A percentile compares a stretch with the other conserved stretches of the same genome.
phyloP scores from a whole-genome alignment of 2,329 filamentous ascomycete species.

The Fusarium chlamydosporum region DNA sequence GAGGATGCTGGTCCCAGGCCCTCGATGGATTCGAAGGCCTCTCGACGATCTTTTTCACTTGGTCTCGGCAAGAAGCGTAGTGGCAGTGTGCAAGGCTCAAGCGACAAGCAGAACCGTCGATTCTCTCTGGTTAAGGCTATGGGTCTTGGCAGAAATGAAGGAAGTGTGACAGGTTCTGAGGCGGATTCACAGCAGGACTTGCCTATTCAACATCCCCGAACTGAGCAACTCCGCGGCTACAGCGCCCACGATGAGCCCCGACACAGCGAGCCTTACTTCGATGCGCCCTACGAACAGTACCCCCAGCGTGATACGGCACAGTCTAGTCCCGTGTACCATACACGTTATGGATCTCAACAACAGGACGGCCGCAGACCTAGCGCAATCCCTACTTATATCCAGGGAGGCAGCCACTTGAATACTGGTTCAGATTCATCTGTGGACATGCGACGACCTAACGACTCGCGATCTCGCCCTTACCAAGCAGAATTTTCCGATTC shows the following conservation, averaged over 20 bases:
- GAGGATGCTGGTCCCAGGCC: constrained; percentile 67
- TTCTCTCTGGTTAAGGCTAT: constrained; percentile 81
- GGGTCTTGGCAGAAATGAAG: constrained; percentile 69
- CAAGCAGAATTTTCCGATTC: constrained; percentile 60
- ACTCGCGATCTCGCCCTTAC: constrained; percentile 60
- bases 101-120: constrained; percentile 71
- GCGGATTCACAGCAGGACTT: constrained; percentile 67
- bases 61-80: constrained; percentile 79
- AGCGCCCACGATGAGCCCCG: constrained; percentile 56
- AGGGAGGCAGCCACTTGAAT: constrained; percentile 61
- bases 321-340: constrained; percentile 58
- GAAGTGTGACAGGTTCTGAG: constrained; percentile 62
- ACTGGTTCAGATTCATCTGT: constrained; percentile 69
- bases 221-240: constrained; percentile 52
- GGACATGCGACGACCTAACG: constrained; percentile 62
- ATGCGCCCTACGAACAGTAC: constrained; percentile 57
- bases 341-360: constrained; percentile 60
- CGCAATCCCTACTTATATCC: constrained; percentile 64
- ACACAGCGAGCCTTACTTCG: constrained; percentile 58
- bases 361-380: constrained; percentile 59
- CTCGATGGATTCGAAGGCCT: constrained; percentile 78
- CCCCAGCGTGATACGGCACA: constrained; percentile 55
- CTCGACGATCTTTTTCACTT: constrained; percentile 78
- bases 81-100: constrained; percentile 72
- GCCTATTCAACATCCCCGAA: constrained; percentile 63